Conservation (phyloP, 345 rosid species). For the Citrus inodora region DNA sequence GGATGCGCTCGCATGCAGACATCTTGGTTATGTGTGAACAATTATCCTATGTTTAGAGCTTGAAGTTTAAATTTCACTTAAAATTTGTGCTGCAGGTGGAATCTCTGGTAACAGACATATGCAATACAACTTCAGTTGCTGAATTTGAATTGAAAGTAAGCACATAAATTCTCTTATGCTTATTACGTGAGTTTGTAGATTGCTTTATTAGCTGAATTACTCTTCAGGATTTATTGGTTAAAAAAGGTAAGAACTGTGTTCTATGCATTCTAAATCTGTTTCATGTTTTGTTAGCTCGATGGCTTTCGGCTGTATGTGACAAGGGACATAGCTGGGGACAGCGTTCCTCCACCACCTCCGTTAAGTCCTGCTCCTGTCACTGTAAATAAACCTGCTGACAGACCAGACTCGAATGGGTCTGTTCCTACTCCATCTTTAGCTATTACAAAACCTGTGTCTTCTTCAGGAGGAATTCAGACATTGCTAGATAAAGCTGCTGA, state of each 20-base stretch:
- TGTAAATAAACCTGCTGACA: conserved; percentile 18
- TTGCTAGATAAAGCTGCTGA: conserved; percentile 65
- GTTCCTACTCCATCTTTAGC: conserved; percentile 55
- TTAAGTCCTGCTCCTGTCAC: conserved; percentile 32
- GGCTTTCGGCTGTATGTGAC: conserved; percentile 66
- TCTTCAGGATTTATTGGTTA: conserved; percentile 1
- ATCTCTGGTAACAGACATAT: conserved; percentile 58
- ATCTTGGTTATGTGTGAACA: background rate
- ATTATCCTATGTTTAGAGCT: conserved; percentile 1
- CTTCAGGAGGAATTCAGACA: conserved; percentile 36
- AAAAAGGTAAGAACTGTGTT: background rate
- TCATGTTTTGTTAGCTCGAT: conserved; percentile 45
- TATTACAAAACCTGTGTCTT: conserved; percentile 42
- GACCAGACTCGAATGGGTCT: conserved; percentile 42
- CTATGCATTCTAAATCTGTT: background rate
- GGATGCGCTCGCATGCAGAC: background rate
- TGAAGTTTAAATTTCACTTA: background rate
- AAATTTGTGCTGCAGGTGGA: conserved; percentile 50
- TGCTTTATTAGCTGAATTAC: conserved; percentile 8
- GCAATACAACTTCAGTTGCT: conserved; percentile 62
- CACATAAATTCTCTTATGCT: background rate
- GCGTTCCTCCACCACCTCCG: conserved; percentile 33
- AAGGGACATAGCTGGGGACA: conserved; percentile 46
- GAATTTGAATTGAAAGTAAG: conserved; percentile 84
- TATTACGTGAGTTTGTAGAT: background rate